phyloP scores from a whole-genome alignment of 208 protist species.

The Herpetomonas samuelpessoai region DNA sequence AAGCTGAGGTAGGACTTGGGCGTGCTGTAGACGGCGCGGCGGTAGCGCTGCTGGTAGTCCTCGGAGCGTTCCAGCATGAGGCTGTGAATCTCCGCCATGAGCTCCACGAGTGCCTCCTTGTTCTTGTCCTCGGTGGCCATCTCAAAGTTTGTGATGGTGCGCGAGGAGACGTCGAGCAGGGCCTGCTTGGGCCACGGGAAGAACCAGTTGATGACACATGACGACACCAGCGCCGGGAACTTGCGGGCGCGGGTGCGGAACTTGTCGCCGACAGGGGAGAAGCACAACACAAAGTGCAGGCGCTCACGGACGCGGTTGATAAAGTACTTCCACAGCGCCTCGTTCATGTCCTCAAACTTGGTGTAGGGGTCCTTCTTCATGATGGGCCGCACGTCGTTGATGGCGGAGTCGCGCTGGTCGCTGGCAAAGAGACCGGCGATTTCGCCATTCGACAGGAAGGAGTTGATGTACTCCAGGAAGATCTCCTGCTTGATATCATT shows the following conservation, averaged over 20 bases:
- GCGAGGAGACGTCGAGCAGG: conserved; percentile 90
- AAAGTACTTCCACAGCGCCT: conserved; percentile 97
- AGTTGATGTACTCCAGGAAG: conserved; percentile 99
- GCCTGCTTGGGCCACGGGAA: conserved; percentile 97
- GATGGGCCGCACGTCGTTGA: conserved; percentile 93
- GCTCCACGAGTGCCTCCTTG: conserved; percentile 87
- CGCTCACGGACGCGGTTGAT: conserved; percentile 95
- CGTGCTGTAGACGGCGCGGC: conserved; percentile 92
- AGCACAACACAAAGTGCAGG: conserved; percentile 97
- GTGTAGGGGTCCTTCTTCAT: conserved; percentile 95
- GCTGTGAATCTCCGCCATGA: conserved; percentile 91
- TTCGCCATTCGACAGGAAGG: conserved; percentile 93
- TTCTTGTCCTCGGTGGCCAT: conserved; percentile 91
- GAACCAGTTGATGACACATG: conserved; percentile 99
- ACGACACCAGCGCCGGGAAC: conserved; percentile 97
- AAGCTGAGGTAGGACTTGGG: conserved; percentile 95
- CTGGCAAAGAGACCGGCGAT: conserved; percentile 97
- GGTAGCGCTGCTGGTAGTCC: conserved; percentile 93
- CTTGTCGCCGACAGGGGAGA: conserved; percentile 97
- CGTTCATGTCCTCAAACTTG: conserved; percentile 95
- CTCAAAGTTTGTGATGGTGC: conserved; percentile 88
- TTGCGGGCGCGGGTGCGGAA: conserved; percentile 95
- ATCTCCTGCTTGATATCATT: conserved; percentile 98
- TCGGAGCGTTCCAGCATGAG: conserved; percentile 89
- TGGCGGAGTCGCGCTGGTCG: conserved; percentile 96